Conservation (phyloP, 2,329 filamentous ascomycete genomes). For the Rasamsonia emersonii region DNA sequence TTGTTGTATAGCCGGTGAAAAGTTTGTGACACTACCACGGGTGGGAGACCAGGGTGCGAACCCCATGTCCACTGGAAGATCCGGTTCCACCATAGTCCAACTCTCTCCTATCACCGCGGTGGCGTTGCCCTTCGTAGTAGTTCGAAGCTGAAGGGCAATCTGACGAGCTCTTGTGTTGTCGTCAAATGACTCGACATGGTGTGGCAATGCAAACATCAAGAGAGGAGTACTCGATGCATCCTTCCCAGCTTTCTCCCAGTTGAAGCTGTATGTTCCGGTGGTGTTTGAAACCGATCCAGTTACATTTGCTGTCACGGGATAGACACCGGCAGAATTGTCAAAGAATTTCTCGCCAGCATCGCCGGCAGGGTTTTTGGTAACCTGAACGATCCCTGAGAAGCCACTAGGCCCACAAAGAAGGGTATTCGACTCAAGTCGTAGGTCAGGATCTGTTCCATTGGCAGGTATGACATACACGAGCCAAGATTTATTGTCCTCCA, state of each 20-base stretch:
- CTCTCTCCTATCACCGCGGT: slow-evolving; percentile 61
- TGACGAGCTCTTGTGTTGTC: slow-evolving; percentile 40
- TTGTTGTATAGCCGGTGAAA: slow-evolving; percentile 45
- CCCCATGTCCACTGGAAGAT: slow-evolving; percentile 64
- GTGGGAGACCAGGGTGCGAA: slow-evolving; percentile 69
- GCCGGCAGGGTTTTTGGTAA: slow-evolving; percentile 63
- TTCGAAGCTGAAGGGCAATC: slow-evolving; percentile 56
- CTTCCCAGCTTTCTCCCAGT: slow-evolving; percentile 63
- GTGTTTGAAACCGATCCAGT: slow-evolving; percentile 50
- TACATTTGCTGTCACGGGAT: slow-evolving; percentile 56
- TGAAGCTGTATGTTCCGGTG: slow-evolving; percentile 63
- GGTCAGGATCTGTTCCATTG: slow-evolving; percentile 53
- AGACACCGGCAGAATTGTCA: slow-evolving; percentile 68
- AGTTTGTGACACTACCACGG: slow-evolving; percentile 25
- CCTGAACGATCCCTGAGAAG: slow-evolving; percentile 73
- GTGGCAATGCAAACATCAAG: slow-evolving; percentile 80
- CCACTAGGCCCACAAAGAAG: slow-evolving; percentile 55
- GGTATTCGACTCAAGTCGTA: slow-evolving; percentile 59
- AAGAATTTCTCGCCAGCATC: slow-evolving; percentile 57
- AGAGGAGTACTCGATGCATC: slow-evolving; percentile 46
- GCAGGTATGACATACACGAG: slow-evolving; percentile 64
- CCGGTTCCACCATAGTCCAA: slow-evolving; percentile 69
- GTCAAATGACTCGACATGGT: slow-evolving; percentile 73
- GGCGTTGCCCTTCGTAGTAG: slow-evolving; percentile 76
- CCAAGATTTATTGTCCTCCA: slow-evolving; percentile 70